Conservation (phyloP, 2,329 filamentous ascomycete genomes). For the Nannizzia gypsea region DNA sequence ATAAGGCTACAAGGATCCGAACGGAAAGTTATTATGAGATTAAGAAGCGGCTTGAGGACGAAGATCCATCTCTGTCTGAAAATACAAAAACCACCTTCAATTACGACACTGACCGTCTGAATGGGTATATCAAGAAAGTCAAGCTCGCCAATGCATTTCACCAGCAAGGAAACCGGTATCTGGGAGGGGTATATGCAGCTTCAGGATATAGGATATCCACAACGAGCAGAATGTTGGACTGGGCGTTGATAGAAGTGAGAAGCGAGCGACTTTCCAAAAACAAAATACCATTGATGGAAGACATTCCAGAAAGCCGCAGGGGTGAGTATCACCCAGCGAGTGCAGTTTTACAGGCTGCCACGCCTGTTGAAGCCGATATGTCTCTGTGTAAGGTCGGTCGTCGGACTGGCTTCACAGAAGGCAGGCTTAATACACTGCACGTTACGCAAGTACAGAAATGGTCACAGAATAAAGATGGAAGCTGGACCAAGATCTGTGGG, state of each 20-base stretch:
- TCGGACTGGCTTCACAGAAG: background rate
- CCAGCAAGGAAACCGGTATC: background rate
- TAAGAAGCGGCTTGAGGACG: background rate
- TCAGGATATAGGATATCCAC: background rate
- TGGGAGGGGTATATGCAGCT: background rate
- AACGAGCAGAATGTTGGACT: background rate
- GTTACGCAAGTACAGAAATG: background rate
- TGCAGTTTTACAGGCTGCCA: background rate
- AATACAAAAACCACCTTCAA: background rate
- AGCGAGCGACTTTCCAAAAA: background rate
- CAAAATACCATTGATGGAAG: background rate
- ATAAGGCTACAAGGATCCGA: background rate
- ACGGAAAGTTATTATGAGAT: background rate
- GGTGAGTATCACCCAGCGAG: background rate
- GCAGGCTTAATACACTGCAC: background rate
- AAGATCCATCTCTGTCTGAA: background rate
- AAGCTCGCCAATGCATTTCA: background rate
- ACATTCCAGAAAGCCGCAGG: background rate
- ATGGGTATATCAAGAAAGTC: background rate
- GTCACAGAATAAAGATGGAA: background rate
- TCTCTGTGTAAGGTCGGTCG: background rate
- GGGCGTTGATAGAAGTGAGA: background rate
- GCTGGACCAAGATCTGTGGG: background rate
- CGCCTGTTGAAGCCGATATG: background rate
- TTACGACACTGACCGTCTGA: background rate